Evolutionary conservation across 129 eudicot species (phyloP), one percentile per base, ranked within the genome.

Genomic region (Kitagawia praeruptora): DNA sequence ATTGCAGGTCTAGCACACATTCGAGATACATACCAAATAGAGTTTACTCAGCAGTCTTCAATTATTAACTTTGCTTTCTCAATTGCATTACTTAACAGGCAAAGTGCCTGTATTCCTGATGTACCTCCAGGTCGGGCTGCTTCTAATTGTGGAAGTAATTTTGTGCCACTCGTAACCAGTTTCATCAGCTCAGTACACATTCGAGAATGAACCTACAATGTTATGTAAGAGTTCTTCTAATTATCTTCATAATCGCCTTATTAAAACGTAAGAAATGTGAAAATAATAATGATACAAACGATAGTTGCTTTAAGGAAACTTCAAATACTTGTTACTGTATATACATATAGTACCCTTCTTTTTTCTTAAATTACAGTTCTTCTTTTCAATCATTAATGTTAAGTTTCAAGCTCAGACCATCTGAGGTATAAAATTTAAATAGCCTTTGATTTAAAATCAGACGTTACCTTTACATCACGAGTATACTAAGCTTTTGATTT

Each of bases 121-220:
- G 93, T 77, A 84, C 98, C 87, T 73, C 96, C 84, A 80, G 98
- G 98, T 38, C 91, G 87, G 37, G 91, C 85, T 41, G 90, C 96
- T 87, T 89, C 98, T 51, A 91, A 84, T 76, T 88, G 91, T 18
- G 91, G 87, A 74, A 87, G 77, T 71, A 91, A 84, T n/a, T 80
- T 79, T 27, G 80, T 82, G 56, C 92, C 87, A 76, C 86, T 79
- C 31, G 56, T 77, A 48, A 91, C 87, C 82, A 88, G 51, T 41
- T 77, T 84, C 75, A 78, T 70, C 13, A 91, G 77, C 53, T 85
- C 86, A 58, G 86, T 87, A 79, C 97, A 94, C 89, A 94, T 89
- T 45, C 74, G 78, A 11, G 78, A 80, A 85, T 94, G 98, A 77
- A 94, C 98, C 98, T 93, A 88, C 45, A 82, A 51, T 56, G 39